These are phyloP conservation scores for Prunus fruticosa DNA, from an alignment of 306 rosid genomes.

Conservation along the genomic window DNA sequence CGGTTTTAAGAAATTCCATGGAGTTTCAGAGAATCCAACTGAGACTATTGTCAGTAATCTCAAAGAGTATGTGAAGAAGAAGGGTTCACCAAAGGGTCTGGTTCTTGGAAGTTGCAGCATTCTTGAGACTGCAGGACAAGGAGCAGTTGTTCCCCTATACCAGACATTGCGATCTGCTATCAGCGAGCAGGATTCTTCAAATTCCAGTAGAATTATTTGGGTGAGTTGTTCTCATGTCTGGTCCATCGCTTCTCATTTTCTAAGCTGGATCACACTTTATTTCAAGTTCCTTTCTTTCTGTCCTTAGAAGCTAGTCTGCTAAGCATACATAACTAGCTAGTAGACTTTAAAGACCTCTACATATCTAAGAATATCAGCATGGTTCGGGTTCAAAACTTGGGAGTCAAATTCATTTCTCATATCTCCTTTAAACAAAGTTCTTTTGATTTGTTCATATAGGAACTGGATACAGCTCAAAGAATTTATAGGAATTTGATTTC, in stretches of 20 bases:
- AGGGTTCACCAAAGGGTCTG: conserved; percentile 78
- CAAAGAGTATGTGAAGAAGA: conserved; percentile 60
- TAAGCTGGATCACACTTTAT: not conserved
- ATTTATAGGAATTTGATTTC: too few relatives aligned
- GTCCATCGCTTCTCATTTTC: not conserved
- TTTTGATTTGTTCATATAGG: not conserved
- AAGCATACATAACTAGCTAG: too few relatives aligned
- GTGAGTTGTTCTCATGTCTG: conserved; percentile 41
- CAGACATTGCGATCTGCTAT: conserved; percentile 67
- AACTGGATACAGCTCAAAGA: not conserved
- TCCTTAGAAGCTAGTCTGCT: too few relatives aligned
- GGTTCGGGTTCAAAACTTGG: not conserved
- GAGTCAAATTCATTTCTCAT: too few relatives aligned
- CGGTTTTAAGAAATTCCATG: conserved; percentile 96
- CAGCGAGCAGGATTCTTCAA: conserved; percentile 46
- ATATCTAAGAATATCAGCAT: too few relatives aligned
- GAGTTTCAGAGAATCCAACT: conserved; percentile 94
- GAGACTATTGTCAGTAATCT: conserved; percentile 69
- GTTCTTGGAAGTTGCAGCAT: conserved; percentile 73
- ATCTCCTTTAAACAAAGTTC: not conserved
- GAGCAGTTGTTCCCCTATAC: conserved; percentile 53
- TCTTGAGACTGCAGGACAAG: conserved; percentile 95
- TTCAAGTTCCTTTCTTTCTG: not conserved
- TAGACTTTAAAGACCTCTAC: too few relatives aligned
- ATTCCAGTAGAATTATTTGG: conserved; percentile 62